Evolutionary conservation across 768 basidiomycete genomes (phyloP).

Genomic region (Rhodotorula kratochvilovae): DNA sequence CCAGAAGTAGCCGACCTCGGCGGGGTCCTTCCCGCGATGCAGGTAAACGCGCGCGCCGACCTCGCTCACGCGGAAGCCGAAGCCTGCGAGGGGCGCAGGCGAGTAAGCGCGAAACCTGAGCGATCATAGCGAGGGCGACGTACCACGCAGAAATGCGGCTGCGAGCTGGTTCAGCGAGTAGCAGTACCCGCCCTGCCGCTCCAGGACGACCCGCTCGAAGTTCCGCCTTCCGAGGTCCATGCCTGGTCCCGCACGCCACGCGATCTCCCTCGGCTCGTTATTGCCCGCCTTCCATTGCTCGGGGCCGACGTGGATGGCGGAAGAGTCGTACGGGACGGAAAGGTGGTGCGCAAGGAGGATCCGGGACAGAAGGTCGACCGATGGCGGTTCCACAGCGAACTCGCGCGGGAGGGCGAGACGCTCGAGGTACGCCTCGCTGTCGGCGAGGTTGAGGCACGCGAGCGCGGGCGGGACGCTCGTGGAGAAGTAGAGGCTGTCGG

Average conservation of each 20-base stretch:
- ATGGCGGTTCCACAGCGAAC: neutral
- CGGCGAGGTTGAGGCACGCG: conserved; percentile 8
- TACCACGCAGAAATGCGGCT: conserved; percentile 18
- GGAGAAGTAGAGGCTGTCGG: conserved; percentile 20
- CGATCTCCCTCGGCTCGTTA: neutral
- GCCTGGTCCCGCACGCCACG: conserved; percentile 3
- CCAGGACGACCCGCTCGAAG: conserved; percentile 16
- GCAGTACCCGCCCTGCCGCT: conserved; percentile 22
- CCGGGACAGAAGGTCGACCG: conserved; percentile 11
- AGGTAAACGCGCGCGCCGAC: conserved; percentile 21
- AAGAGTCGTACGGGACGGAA: conserved; percentile 24
- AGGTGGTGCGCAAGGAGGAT: conserved; percentile 10
- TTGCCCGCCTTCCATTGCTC: conserved; percentile 13
- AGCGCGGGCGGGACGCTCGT: neutral
- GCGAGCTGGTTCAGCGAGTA: conserved; percentile 8
- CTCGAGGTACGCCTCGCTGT: conserved; percentile 18
- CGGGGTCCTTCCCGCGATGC: conserved; percentile 25
- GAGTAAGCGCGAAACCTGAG: too few relatives aligned
- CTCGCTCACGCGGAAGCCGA: conserved; percentile 29
- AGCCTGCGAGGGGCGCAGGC: neutral
- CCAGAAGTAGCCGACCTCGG: conserved; percentile 13
- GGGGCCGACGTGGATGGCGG: conserved; percentile 5
- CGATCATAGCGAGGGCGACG: too few relatives aligned
- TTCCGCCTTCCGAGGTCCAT: conserved; percentile 22
- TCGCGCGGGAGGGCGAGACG: conserved; percentile 10